Evolutionary conservation across 2,329 filamentous ascomycete genomes (phyloP).

Genomic region (Cercospora zeae-maydis): DNA sequence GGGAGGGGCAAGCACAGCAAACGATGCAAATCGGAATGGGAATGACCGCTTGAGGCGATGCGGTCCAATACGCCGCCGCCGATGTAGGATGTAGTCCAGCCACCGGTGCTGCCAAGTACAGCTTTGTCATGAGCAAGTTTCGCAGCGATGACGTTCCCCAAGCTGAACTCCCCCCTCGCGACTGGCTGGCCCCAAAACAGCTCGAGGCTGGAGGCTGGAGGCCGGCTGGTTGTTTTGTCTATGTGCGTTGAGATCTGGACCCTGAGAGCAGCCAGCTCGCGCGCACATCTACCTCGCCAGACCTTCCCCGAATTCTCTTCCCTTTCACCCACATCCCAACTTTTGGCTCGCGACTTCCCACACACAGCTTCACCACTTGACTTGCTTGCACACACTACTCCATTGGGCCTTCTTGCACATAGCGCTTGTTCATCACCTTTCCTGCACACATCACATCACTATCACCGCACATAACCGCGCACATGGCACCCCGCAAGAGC

Average conservation of each 20-base stretch:
- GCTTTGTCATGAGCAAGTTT: background rate
- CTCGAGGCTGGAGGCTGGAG: background rate
- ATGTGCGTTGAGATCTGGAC: background rate
- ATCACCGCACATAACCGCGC: background rate
- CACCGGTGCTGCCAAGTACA: background rate
- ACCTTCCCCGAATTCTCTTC: background rate
- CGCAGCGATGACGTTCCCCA: background rate
- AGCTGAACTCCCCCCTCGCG: background rate
- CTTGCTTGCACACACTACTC: background rate
- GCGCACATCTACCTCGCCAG: background rate
- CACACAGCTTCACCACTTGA: background rate
- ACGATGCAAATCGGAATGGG: no score
- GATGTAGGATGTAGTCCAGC: background rate
- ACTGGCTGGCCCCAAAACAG: background rate
- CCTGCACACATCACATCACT: background rate
- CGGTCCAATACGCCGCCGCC: background rate
- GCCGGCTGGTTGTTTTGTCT: no score
- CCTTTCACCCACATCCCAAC: background rate
- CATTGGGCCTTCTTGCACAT: background rate
- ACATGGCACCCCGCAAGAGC: slow-evolving; percentile 3
- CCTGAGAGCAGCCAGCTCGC: background rate
- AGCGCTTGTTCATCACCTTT: background rate
- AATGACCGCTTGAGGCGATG: no score
- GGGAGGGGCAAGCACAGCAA: no score
- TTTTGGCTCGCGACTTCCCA: background rate